Evolutionary conservation across 108 stramenopile species (phyloP), one percentile per base, ranked within the genome.

Genomic region (Epithemia pelagica): DNA sequence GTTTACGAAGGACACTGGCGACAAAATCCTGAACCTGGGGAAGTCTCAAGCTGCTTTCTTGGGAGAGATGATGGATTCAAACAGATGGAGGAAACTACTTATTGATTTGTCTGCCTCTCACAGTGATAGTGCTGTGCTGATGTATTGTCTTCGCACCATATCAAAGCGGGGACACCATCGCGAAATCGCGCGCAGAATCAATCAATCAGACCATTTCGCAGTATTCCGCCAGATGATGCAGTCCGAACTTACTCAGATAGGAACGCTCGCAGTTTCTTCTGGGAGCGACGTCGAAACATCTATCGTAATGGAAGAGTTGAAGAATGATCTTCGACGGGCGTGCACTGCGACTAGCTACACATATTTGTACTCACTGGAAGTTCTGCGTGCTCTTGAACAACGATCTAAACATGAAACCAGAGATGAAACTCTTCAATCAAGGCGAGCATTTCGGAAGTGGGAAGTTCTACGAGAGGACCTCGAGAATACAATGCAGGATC

Each of bases 271-370:
- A 1, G 81, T 87, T 25, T 72, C 75, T 3, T 67, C 79, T 46
- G 85, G 85, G 52, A 78, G 65, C 32, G 76, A 82, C 28, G 29
- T 52, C 25, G 72, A 76, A n/a, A 72, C 76, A 5, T 58, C 75
- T 18, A 73, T 82, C 54, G 74, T 76, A 29, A 58, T 83, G 52
- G 75, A 78, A 51, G 77, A 78, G 58, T 58, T 90, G 55, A 74
- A 87, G 19, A 62, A 71, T 21, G 89, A 94, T 74, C 75, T 94
- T 21, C 63, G 74, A 20, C 70, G 89, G 54, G 83, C 83, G 21
- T 90, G 92, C 62, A 84, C 89, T n/a, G 80, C 88, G 24, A 89
- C 89, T 51, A 76, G 83, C 1, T 94, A 86, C 70, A 94, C 92
- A 0, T 90, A 88, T 62, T 65, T 89, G 59, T 94, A 90, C 59